A percentile compares a stretch with the other conserved stretches of the same genome.
Evolutionary conservation across 2,329 filamentous ascomycete genomes (phyloP).

Genomic region (Aspergillus jensenii): DNA sequence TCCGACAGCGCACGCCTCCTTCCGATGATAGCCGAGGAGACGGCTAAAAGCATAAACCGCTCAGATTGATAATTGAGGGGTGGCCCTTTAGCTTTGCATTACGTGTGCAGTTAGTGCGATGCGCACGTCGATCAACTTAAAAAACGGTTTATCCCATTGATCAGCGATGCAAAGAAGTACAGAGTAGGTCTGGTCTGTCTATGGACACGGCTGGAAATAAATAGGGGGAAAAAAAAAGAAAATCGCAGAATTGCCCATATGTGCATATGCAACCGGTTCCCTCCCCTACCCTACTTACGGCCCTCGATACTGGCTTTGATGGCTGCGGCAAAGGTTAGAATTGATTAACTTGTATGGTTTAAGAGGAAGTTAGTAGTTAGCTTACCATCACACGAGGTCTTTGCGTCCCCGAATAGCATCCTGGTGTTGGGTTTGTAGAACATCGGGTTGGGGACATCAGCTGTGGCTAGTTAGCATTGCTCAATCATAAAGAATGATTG

Average conservation of each 20-base stretch:
- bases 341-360: not conserved
- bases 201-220: too few relatives aligned
- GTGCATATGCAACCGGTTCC: not conserved
- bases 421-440: constrained; percentile 86
- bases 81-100: too few relatives aligned
- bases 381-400: constrained; percentile 75
- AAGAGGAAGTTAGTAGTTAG: constrained; percentile 1
- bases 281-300: constrained; percentile 22
- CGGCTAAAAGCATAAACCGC: too few relatives aligned
- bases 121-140: too few relatives aligned
- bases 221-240: not conserved
- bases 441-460: constrained; percentile 90
- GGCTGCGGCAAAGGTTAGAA: constrained; percentile 28
- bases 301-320: constrained; percentile 44
- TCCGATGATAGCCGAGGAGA: too few relatives aligned
- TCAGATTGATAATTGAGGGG: too few relatives aligned
- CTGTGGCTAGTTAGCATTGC: constrained; percentile 42
- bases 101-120: too few relatives aligned
- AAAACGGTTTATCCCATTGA: too few relatives aligned
- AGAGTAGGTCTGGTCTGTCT: too few relatives aligned
- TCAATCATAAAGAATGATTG: not conserved
- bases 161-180: too few relatives aligned
- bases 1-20: too few relatives aligned
- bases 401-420: constrained; percentile 92
- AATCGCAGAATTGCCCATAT: not conserved